These are phyloP conservation scores for Rhodotorula toruloides DNA, from an alignment of 768 basidiomycete species.

Conservation along the genomic window DNA sequence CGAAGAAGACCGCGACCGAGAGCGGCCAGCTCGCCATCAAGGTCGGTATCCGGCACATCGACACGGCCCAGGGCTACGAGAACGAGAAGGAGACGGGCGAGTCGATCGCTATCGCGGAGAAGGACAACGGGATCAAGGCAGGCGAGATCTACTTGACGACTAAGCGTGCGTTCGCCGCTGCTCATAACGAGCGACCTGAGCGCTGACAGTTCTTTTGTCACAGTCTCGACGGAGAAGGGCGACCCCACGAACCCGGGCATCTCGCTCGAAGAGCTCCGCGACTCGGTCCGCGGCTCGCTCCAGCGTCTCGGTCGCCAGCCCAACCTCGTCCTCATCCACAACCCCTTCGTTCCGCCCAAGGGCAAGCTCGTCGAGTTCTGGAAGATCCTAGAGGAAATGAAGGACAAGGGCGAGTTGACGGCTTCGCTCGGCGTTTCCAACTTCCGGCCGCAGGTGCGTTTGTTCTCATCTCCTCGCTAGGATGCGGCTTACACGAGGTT, in stretches of 20 bases:
- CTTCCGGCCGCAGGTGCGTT: conserved; percentile 36
- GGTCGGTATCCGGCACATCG: conserved; percentile 40
- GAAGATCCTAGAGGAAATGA: conserved; percentile 39
- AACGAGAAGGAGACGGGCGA: conserved; percentile 43
- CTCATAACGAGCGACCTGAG: neutral
- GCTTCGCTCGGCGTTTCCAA: conserved; percentile 44
- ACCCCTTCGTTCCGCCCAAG: conserved; percentile 41
- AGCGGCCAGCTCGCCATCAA: conserved; percentile 39
- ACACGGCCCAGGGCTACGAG: conserved; percentile 6
- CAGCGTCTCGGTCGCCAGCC: conserved; percentile 41
- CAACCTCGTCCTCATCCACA: conserved; percentile 46
- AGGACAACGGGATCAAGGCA: conserved; percentile 19
- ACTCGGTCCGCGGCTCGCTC: conserved; percentile 39
- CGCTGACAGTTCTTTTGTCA: neutral
- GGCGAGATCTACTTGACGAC: conserved; percentile 43
- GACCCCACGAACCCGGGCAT: conserved; percentile 14
- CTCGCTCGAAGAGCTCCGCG: conserved; percentile 36
- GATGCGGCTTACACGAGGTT: neutral
- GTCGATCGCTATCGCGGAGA: conserved; percentile 19
- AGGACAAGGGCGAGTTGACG: conserved; percentile 44
- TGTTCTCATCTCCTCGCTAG: neutral
- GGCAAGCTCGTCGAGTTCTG: conserved; percentile 39
- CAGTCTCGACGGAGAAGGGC: conserved; percentile 29
- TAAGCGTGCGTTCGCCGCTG: too few species aligned
- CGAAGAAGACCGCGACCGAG: conserved; percentile 36